phyloP scores from a whole-genome alignment of 805 yeast genomes.

The Wickerhamiella alocasiicola region DNA sequence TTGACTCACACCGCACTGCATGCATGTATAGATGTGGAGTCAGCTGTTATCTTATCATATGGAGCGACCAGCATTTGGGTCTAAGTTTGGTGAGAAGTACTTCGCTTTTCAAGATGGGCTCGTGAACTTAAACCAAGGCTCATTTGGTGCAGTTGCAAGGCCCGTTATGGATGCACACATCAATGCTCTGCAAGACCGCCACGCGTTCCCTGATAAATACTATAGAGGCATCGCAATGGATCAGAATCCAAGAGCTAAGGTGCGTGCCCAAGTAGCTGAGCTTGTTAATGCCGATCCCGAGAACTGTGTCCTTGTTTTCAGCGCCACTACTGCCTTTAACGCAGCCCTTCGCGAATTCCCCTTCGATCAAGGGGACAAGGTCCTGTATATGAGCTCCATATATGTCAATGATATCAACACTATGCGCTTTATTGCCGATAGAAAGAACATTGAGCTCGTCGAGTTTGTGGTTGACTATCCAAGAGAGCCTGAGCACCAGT shows the following conservation, averaged over 20 bases:
- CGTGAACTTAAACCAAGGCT: conserved; percentile 49
- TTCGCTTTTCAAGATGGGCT: conserved; percentile 35
- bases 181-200: conserved; percentile 24
- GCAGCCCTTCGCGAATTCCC: conserved; percentile 43
- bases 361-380: conserved; percentile 39
- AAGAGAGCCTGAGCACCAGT: conserved; percentile 26
- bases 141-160: conserved; percentile 46
- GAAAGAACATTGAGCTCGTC: conserved; percentile 29
- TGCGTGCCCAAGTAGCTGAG: conserved; percentile 30
- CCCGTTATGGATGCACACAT: conserved; percentile 33
- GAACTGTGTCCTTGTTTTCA: conserved; percentile 41
- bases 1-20: too few relatives aligned
- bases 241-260: conserved; percentile 23
- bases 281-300: conserved; percentile 37
- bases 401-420: conserved; percentile 47
- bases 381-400: conserved; percentile 38
- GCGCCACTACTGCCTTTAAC: conserved; percentile 52
- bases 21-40: too few relatives aligned
- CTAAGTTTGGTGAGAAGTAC: conserved; percentile 25
- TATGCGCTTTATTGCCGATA: conserved; percentile 22
- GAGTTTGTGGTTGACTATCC: conserved; percentile 35
- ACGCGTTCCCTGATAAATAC: conserved; percentile 38
- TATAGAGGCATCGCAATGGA: conserved; percentile 23
- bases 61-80: conserved; percentile 6
- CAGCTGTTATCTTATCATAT: too few relatives aligned